Conservation (phyloP, 305 asterid genomes). For the Fraxinus angustifolia region DNA sequence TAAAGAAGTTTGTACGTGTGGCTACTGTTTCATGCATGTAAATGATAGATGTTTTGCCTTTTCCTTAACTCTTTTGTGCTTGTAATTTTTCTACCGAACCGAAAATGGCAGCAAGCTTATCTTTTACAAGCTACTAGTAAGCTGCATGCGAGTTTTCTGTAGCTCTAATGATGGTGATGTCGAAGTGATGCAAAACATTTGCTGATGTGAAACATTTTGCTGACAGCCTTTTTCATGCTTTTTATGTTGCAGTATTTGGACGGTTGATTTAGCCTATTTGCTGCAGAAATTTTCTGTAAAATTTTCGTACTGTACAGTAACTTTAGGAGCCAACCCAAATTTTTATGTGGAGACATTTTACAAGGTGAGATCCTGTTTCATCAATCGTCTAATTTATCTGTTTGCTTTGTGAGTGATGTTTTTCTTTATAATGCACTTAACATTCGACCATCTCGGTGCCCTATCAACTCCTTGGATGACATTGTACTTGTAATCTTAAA, state of each 20-base stretch:
- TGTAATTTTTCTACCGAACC: background rate
- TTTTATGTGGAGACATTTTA: slow-evolving; percentile 84
- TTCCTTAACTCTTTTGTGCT: background rate
- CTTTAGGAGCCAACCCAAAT: slow-evolving; percentile 92
- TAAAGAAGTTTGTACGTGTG: background rate
- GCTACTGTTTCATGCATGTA: background rate
- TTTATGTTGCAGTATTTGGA: slow-evolving; percentile 78
- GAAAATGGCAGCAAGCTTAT: background rate
- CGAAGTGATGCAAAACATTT: slow-evolving; percentile 14
- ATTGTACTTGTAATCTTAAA: background rate
- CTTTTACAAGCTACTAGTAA: background rate
- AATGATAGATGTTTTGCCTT: background rate
- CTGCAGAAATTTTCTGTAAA: slow-evolving; percentile 76
- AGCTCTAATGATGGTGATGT: slow-evolving; percentile 5
- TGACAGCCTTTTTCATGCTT: slow-evolving; percentile 26
- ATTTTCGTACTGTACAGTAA: slow-evolving; percentile 86
- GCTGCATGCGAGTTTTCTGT: slow-evolving; percentile 13
- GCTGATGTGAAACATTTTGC: slow-evolving; percentile 12
- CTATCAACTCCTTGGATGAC: background rate
- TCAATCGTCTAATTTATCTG: slow-evolving; percentile 1
- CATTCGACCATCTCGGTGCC: background rate
- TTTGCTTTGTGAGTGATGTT: background rate
- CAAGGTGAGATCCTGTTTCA: slow-evolving; percentile 51
- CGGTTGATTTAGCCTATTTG: slow-evolving; percentile 95
- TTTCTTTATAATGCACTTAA: background rate